Conservation (phyloP, 805 yeast genomes). For the Zygoascus biomembranicola region DNA sequence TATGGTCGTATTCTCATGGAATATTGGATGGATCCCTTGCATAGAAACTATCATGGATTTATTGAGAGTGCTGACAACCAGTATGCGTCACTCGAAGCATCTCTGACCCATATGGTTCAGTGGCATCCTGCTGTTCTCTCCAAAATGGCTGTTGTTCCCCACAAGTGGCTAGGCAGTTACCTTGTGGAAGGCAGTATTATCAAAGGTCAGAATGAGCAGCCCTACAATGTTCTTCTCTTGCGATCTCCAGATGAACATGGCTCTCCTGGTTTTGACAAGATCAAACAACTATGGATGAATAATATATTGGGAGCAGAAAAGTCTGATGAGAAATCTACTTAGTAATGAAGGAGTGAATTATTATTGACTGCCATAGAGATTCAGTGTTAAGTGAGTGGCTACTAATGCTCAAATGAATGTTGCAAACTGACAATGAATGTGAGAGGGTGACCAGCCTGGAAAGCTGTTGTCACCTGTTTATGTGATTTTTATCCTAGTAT, state of each 20-base stretch:
- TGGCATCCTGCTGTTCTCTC: conserved; percentile 87
- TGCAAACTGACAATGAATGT: too few relatives aligned
- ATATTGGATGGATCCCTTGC: conserved; percentile 69
- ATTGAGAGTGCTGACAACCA: conserved; percentile 27
- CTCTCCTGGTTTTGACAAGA: conserved; percentile 6
- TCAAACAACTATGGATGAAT: conserved; percentile 3
- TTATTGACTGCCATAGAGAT: too few relatives aligned
- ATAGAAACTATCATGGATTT: conserved; percentile 56
- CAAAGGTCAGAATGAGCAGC: conserved; percentile 9
- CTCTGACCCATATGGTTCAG: conserved; percentile 75
- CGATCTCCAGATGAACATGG: conserved; percentile 12
- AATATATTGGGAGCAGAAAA: neutral
- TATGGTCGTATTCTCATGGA: conserved; percentile 65
- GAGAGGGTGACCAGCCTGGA: too few relatives aligned
- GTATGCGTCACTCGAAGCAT: conserved; percentile 40
- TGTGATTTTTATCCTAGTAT: too few relatives aligned
- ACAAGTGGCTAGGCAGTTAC: conserved; percentile 41
- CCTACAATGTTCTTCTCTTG: conserved; percentile 20
- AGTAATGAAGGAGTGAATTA: too few relatives aligned
- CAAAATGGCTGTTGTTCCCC: conserved; percentile 64
- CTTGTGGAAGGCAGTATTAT: conserved; percentile 23
- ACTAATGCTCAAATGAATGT: too few relatives aligned
- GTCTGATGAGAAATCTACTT: neutral
- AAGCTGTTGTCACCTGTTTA: too few relatives aligned
- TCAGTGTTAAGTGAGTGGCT: too few relatives aligned